A percentile compares a stretch with the other conserved stretches of the same genome.
These are phyloP conservation scores for Acanthamoeba pearcei DNA, from an alignment of 208 protist species.

Conservation along the genomic window DNA sequence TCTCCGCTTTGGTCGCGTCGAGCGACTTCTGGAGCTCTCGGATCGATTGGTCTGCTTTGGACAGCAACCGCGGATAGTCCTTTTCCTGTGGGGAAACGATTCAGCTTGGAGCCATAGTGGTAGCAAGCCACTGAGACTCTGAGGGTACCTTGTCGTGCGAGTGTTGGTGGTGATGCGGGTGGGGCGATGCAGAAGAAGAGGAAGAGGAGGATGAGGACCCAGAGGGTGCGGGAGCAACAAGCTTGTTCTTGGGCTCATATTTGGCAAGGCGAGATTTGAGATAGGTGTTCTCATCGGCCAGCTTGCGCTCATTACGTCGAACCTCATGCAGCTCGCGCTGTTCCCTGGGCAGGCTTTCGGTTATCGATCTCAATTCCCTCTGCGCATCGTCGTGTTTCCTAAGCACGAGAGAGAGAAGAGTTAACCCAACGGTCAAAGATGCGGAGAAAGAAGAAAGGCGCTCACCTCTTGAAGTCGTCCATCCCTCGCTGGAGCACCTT, in stretches of 20 bases:
- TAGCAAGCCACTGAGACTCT: background rate
- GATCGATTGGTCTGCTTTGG: conserved; percentile 18
- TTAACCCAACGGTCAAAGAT: background rate
- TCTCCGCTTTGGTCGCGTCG: background rate
- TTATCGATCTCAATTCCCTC: conserved; percentile 19
- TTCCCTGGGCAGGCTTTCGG: conserved; percentile 34
- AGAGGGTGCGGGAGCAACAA: background rate
- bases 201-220: background rate
- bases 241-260: conserved; percentile 46
- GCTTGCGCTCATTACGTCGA: background rate
- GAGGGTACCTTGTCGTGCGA: background rate
- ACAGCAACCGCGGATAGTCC: background rate
- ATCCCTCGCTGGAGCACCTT: background rate
- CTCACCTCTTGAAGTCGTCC: conserved; percentile 38
- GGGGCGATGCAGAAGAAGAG: background rate
- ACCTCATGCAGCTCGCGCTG: conserved; percentile 46
- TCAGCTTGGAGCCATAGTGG: background rate
- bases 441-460: background rate
- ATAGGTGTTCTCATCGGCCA: conserved; percentile 28
- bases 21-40: conserved; percentile 15
- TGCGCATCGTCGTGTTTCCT: conserved; percentile 56
- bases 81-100: background rate
- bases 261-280: background rate
- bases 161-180: background rate
- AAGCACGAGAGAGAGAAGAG: background rate